Base-by-base conservation (phyloP, 2,329 filamentous ascomycete species). In the Alternaria solani region DNA sequence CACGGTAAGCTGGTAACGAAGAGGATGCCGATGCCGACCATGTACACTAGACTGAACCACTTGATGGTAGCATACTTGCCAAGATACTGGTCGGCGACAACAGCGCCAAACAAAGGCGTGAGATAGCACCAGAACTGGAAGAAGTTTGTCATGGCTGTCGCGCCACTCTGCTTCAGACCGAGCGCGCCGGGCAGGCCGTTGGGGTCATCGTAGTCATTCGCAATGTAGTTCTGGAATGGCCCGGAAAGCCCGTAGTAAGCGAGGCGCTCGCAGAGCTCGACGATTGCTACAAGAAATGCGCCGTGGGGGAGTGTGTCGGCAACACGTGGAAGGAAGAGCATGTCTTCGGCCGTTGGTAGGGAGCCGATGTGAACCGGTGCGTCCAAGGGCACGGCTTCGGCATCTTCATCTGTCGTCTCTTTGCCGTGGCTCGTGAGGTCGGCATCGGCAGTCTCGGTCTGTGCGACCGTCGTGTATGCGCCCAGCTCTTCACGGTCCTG, bases 11-110 rank as follows among this genome's bases (percentile, higher is more conserved):
- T 86, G 2, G 89, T 87, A 30, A 88, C 79, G 61, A 90, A 87
- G 20, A 93, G 81, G 61, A 93, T 84, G 32, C 86, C 78, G 74
- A 92, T 88, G 34, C 90, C 91, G 51, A 88, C 71, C 71, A 89
- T 87, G 25, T 89, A 88, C 59, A 90, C 82, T 9, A 80, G 81
- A 39, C 81, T 89, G 67, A 90, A 89, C 71, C 86, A 86, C 75
- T 89, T 83, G 67, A 92, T 91, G 25, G 90, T 91, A 66, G 85
- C 84, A 80, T 88, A 92, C 61, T 89, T 88, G 34, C 90, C 90
- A 72, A 86, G 84, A 72, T 88, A 89, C 65, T 88, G 85, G 79
- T 93, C 91, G 11, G 91, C 89, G 7, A 84, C 78, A 39, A 85
- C 74, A 9, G 85, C 85, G 6, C 82, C 82, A 0, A 82, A 34